Conservation (phyloP, 176 grass and related monocot species). For the Paspalum notatum region DNA sequence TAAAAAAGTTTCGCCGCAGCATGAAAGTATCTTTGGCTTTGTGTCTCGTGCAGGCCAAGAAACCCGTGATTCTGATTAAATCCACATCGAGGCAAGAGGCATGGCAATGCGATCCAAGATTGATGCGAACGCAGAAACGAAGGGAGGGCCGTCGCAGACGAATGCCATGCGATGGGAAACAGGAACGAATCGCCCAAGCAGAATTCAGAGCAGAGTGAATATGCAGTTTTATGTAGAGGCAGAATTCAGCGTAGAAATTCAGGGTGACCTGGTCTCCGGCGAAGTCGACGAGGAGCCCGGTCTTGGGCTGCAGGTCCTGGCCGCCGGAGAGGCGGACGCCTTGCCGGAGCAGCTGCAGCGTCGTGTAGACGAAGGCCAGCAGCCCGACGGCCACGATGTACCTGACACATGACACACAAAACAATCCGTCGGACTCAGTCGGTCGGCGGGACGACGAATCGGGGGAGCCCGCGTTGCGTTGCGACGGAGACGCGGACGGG, state of each 20-base stretch:
- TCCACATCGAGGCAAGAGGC: no score
- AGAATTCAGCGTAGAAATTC: no score
- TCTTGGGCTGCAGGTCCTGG: slow-evolving; percentile 55
- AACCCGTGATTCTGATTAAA: background rate
- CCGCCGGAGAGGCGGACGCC: slow-evolving; percentile 57
- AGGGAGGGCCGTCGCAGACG: background rate
- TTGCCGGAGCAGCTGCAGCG: slow-evolving; percentile 65
- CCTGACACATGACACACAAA: slow-evolving; percentile 28
- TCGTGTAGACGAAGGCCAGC: slow-evolving; percentile 69
- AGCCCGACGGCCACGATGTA: slow-evolving; percentile 72
- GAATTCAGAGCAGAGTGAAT: background rate
- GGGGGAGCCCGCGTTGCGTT: no score
- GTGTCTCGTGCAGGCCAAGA: slow-evolving; percentile 28
- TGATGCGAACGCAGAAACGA: background rate
- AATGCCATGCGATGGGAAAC: background rate
- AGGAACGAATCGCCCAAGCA: background rate
- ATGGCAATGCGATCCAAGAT: background rate
- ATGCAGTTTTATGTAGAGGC: background rate
- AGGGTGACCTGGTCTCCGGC: slow-evolving; percentile 74
- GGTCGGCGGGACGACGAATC: no score
- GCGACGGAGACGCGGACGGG: no score
- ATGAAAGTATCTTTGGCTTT: slow-evolving; percentile 25
- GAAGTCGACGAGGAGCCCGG: slow-evolving; percentile 65
- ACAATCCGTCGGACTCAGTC: background rate
- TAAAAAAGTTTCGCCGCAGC: background rate